Evolutionary conservation across 768 basidiomycete genomes (phyloP).

Genomic region (Phlegmacium glaucopus): DNA sequence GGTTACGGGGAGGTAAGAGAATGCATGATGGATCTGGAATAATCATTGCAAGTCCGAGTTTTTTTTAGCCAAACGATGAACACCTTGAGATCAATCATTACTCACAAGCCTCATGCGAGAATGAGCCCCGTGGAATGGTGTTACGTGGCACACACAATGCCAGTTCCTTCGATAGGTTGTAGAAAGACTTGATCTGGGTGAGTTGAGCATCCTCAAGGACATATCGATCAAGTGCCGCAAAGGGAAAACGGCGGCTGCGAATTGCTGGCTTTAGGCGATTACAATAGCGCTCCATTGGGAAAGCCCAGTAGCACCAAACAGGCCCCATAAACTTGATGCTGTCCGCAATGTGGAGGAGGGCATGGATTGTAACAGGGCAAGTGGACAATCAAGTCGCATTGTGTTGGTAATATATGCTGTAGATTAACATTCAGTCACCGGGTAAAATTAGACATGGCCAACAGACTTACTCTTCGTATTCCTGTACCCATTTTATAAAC

Average conservation of each 20-base stretch:
- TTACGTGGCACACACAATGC: slow-evolving; percentile 7
- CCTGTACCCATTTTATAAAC: slow-evolving; percentile 32
- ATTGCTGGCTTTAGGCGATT: slow-evolving; percentile 23
- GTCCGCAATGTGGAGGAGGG: slow-evolving; percentile 16
- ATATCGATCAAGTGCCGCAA: slow-evolving; percentile 23
- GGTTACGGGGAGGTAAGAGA: slow-evolving; percentile 20
- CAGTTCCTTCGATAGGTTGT: slow-evolving; percentile 21
- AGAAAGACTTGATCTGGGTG: slow-evolving; percentile 25
- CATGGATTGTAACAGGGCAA: slow-evolving; percentile 30
- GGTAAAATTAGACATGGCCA: background rate
- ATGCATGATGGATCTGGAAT: slow-evolving; percentile 23
- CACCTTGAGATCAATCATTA: too few species aligned
- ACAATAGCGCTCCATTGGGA: slow-evolving; percentile 37
- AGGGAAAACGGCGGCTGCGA: slow-evolving; percentile 28
- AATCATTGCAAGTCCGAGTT: background rate
- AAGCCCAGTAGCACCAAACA: slow-evolving; percentile 36
- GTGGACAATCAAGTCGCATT: slow-evolving; percentile 15
- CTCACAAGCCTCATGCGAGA: slow-evolving; percentile 10
- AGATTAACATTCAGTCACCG: background rate
- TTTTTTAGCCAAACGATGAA: background rate
- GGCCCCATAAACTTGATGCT: slow-evolving; percentile 30
- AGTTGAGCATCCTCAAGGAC: slow-evolving; percentile 28
- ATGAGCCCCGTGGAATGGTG: background rate
- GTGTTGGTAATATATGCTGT: slow-evolving; percentile 29
- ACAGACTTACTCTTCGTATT: slow-evolving; percentile 34